These are phyloP conservation scores for Xylaria sp. DNA, from an alignment of 2,329 filamentous ascomycete species.

Conservation along the genomic window DNA sequence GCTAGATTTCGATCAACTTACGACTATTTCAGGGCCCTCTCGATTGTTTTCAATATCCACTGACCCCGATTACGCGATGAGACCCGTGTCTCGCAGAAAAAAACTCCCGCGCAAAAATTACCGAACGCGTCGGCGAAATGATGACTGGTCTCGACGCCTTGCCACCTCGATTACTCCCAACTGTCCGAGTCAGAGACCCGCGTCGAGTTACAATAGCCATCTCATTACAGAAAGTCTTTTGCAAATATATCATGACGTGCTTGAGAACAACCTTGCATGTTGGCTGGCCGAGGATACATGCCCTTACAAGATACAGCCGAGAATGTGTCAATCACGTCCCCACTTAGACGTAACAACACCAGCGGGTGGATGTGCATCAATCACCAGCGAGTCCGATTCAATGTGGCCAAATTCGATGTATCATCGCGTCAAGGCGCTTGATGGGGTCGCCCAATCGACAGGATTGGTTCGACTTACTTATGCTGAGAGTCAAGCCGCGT, in stretches of 20 bases:
- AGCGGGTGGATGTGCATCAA: not conserved
- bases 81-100: not conserved
- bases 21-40: not conserved
- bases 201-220: conserved; percentile 1
- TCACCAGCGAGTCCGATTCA: not conserved
- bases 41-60: not conserved
- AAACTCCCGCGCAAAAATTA: not conserved
- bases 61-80: not conserved
- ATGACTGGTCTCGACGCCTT: not conserved
- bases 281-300: conserved; percentile 9
- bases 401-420: conserved; percentile 2
- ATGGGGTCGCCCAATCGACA: conserved; percentile 10
- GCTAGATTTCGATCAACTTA: conserved; percentile 2
- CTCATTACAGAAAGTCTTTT: conserved; percentile 10
- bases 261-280: conserved; percentile 9
- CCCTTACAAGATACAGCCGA: conserved; percentile 8
- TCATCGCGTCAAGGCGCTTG: conserved; percentile 7
- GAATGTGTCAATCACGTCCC: not conserved
- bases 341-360: not conserved
- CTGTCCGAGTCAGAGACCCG: not conserved
- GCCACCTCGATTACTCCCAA: not conserved
- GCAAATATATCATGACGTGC: conserved; percentile 5
- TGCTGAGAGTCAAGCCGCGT: not conserved
- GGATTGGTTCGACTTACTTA: conserved; percentile 2
- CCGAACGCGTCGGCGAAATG: conserved; percentile 1